Evolutionary conservation across 2,329 filamentous ascomycete genomes (phyloP).

Genomic region (Fusarium sp.): DNA sequence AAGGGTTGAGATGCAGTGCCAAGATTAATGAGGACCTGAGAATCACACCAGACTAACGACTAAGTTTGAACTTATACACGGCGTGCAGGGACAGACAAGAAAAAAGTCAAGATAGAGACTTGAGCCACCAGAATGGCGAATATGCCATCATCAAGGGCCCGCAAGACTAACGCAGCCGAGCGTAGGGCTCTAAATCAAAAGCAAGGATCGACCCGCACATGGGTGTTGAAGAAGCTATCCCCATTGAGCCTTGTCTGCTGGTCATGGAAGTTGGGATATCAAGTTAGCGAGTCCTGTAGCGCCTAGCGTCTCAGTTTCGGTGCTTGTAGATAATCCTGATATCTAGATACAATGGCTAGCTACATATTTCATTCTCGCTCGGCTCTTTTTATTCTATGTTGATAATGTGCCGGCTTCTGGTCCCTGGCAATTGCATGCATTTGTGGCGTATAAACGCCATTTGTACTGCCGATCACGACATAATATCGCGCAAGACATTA

Average conservation of each 20-base stretch:
- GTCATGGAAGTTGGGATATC: constrained; percentile 24
- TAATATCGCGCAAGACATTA: constrained; percentile 24
- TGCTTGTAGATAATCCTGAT: constrained; percentile 2
- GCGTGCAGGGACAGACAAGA: constrained; percentile 13
- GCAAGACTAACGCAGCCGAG: constrained; percentile 41
- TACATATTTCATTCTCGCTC: constrained; percentile 1
- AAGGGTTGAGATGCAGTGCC: constrained; percentile 1
- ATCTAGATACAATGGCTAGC: constrained; percentile 1
- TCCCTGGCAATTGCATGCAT: constrained; percentile 7
- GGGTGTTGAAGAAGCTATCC: constrained; percentile 26
- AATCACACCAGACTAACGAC: background rate
- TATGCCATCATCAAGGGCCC: constrained; percentile 44
- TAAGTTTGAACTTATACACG: constrained; percentile 19
- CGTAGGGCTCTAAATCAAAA: constrained; percentile 27
- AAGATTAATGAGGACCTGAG: background rate
- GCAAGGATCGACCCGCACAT: constrained; percentile 40
- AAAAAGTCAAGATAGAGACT: constrained; percentile 39
- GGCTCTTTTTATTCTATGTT: background rate
- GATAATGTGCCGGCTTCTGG: background rate
- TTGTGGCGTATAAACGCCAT: constrained; percentile 41
- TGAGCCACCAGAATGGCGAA: constrained; percentile 25
- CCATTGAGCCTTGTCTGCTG: constrained; percentile 15
- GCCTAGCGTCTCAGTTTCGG: constrained; percentile 15
- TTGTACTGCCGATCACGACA: constrained; percentile 42
- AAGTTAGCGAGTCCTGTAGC: constrained; percentile 9